Evolutionary conservation across 1,139 yeast genomes (phyloP).

Genomic region (Candida freyschussii): DNA sequence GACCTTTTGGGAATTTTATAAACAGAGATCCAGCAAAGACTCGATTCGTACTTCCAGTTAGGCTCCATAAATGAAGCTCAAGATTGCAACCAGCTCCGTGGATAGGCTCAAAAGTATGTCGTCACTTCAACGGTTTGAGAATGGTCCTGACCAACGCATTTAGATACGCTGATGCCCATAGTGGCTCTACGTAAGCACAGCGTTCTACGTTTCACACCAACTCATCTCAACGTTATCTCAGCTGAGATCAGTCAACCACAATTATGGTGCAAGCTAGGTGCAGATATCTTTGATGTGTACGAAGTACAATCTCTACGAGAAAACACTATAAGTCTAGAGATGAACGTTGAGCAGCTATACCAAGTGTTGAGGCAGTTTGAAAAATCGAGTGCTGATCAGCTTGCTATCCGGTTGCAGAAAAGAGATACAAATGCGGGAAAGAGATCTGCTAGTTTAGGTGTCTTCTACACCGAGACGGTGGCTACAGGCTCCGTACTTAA

Average conservation of each 20-base stretch:
- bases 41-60: neutral
- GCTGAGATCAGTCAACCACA: conserved; percentile 51
- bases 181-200: conserved; percentile 33
- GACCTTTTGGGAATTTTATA: too few species aligned
- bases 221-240: conserved; percentile 45
- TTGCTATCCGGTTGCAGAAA: conserved; percentile 49
- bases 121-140: neutral
- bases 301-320: conserved; percentile 46
- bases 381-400: conserved; percentile 44
- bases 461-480: conserved; percentile 40
- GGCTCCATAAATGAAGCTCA: conserved; percentile 21
- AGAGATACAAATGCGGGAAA: conserved; percentile 30
- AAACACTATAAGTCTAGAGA: conserved; percentile 46
- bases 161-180: conserved; percentile 31
- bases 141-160: conserved; percentile 1
- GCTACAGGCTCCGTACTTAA: conserved; percentile 32
- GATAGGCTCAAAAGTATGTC: conserved; percentile 23
- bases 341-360: conserved; percentile 49
- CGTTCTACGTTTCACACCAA: conserved; percentile 44
- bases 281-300: conserved; percentile 41
- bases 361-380: conserved; percentile 54
- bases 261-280: conserved; percentile 53
- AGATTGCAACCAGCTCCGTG: conserved; percentile 20
- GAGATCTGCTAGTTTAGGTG: conserved; percentile 47
- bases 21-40: neutral